Evolutionary conservation across 2,329 filamentous ascomycete genomes (phyloP).

Genomic region (Hypoxylon sp.): DNA sequence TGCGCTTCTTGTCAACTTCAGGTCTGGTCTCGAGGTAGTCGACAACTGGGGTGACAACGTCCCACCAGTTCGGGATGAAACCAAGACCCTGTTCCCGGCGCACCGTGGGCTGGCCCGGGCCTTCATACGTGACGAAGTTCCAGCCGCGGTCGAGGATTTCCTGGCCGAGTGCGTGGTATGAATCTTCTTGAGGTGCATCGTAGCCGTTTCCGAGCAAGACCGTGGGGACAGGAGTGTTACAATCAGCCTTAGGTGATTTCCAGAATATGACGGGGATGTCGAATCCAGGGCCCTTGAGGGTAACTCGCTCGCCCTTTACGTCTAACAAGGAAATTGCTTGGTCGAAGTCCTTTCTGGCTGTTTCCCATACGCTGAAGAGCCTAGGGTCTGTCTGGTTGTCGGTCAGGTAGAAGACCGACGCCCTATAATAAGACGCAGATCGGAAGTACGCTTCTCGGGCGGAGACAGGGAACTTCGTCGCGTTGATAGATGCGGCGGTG

Average conservation of each 20-base stretch:
- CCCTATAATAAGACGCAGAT: constrained; percentile 60
- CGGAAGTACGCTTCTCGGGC: constrained; percentile 56
- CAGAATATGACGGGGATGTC: constrained; percentile 47
- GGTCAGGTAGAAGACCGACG: constrained; percentile 61
- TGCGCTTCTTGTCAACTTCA: constrained; percentile 44
- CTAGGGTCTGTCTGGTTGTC: constrained; percentile 59
- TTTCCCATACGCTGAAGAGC: constrained; percentile 57
- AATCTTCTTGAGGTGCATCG: constrained; percentile 58
- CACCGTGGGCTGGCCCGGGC: constrained; percentile 56
- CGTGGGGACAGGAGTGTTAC: constrained; percentile 48
- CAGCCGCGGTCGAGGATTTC: constrained; percentile 50
- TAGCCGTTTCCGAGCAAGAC: constrained; percentile 57
- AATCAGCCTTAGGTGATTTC: constrained; percentile 31
- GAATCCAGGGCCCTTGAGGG: constrained; percentile 50
- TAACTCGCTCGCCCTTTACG: constrained; percentile 56
- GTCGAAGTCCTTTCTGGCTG: constrained; percentile 57
- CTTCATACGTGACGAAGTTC: constrained; percentile 57
- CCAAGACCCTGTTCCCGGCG: constrained; percentile 55
- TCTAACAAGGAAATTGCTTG: constrained; percentile 57
- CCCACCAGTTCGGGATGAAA: constrained; percentile 58
- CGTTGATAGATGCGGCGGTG: constrained; percentile 37
- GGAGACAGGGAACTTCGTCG: constrained; percentile 42
- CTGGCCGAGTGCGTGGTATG: constrained; percentile 53
- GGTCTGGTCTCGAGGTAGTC: constrained; percentile 36
- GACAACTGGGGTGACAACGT: constrained; percentile 52